These are phyloP conservation scores for Scenedesmus sp. DNA, from an alignment of 163 green algal genomes.

Conservation along the genomic window DNA sequence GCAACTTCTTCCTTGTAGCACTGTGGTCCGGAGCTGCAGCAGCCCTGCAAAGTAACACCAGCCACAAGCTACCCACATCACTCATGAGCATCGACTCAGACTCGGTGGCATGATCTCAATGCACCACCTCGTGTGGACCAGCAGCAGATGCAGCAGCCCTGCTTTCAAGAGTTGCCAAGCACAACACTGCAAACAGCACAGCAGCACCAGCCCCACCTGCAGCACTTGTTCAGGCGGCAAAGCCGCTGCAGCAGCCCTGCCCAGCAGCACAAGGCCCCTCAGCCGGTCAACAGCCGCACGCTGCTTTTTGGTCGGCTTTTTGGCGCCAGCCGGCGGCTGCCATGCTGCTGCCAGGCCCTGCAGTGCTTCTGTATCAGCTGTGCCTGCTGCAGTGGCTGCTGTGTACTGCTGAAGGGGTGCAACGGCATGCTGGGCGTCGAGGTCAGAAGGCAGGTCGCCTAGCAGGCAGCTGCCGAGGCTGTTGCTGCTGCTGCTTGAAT, in stretches of 20 bases:
- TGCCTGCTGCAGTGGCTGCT: background rate
- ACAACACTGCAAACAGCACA: too few relatives aligned
- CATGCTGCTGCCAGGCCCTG: background rate
- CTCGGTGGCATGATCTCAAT: too few relatives aligned
- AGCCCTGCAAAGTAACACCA: too few relatives aligned
- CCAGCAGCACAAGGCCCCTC: constrained; percentile 40
- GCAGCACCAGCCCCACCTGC: constrained; percentile 10
- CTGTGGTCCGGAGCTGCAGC: too few relatives aligned
- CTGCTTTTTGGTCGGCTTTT: background rate
- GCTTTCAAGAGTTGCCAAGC: too few relatives aligned
- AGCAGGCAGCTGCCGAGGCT: constrained; percentile 39
- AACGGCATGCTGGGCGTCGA: background rate
- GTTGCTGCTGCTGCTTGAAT: constrained; percentile 3
- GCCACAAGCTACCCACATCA: too few relatives aligned
- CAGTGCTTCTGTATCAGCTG: background rate
- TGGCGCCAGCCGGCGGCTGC: background rate
- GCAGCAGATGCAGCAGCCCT: too few relatives aligned
- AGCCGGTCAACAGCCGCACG: constrained; percentile 16
- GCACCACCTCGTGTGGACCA: too few relatives aligned
- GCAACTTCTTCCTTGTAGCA: too few relatives aligned
- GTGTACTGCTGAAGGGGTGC: background rate
- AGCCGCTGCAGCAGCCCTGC: background rate
- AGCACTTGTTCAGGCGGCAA: background rate
- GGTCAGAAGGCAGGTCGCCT: background rate
- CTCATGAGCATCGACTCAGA: too few relatives aligned